These are phyloP conservation scores for Pisolithus orientalis DNA, from an alignment of 768 basidiomycete species.

Conservation along the genomic window DNA sequence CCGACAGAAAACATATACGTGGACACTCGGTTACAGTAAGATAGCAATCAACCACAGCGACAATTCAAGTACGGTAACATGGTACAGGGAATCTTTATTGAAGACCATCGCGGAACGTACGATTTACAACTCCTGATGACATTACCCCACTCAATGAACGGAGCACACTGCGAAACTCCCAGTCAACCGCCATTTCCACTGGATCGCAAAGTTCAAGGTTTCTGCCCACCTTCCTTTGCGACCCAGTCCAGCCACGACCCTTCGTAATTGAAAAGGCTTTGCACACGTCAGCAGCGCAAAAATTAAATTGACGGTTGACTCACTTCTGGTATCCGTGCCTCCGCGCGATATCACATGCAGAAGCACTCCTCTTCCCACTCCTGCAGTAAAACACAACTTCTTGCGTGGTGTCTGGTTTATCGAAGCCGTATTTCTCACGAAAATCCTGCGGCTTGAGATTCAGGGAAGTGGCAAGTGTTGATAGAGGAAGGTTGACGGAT, in stretches of 20 bases:
- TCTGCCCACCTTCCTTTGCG: constrained; percentile 41
- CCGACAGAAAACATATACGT: no score
- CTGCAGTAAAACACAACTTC: constrained; percentile 88
- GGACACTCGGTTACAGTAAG: no score
- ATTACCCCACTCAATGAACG: background rate
- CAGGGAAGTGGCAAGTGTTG: constrained; percentile 64
- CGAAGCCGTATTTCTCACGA: constrained; percentile 60
- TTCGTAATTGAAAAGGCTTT: constrained; percentile 66
- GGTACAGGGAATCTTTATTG: no score
- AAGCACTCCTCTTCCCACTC: constrained; percentile 76
- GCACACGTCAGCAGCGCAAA: background rate
- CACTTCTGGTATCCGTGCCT: constrained; percentile 80
- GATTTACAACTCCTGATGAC: no score
- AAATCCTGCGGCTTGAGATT: constrained; percentile 52
- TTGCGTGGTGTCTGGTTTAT: constrained; percentile 64
- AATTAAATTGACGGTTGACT: constrained; percentile 17
- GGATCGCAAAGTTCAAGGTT: constrained; percentile 13
- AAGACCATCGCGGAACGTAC: no score
- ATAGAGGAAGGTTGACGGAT: constrained; percentile 83
- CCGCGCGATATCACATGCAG: constrained; percentile 77
- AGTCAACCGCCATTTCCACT: background rate
- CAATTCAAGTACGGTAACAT: no score
- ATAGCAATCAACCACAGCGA: no score
- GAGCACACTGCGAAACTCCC: background rate
- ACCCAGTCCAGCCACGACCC: constrained; percentile 91